Base-by-base conservation (phyloP, 768 basidiomycete genomes). In the Suillus ampliporus region DNA sequence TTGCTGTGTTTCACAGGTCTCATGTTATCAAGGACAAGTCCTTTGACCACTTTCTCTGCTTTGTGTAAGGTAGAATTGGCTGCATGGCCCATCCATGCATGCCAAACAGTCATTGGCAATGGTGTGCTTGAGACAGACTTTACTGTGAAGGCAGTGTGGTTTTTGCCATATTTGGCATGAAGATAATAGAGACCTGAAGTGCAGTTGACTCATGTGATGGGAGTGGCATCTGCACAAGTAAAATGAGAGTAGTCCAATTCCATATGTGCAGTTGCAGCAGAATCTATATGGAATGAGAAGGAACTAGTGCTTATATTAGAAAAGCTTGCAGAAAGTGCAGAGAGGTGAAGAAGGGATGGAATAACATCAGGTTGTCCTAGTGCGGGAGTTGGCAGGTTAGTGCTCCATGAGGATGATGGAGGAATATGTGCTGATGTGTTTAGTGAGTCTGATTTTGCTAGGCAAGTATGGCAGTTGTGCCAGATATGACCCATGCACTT, bases 251-350 rank as follows among this genome's bases (percentile, higher is more conserved):
- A 26, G 19, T 51, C 50, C 9, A n/a, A 51, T 51, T 51, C 50
- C 50, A 51, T 51, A 51, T 34, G 50, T 26, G 23, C 23, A 1
- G 50, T 51, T 51, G 50, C 50, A 51, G 50, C 50, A 26, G 50
- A 51, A 51, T 51, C 50, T 51, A 51, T n/a, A 4, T 51, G 50
- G 34, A 51, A 51, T 17, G 50, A 17, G 23, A 34, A 26, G 21
- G 34, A 51, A 51, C 50, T 51, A 51, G 21, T 26, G 23, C 26
- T 51, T 5, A n/a, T n/a, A 34, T 26, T 26, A 26, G 50, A 51
- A 14, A 51, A 34, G 10, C 50, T 51, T 15, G 50, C 50, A 51
- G 50, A 17, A 7, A 23, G 50, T 51, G 23, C 14, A 19, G 8
- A 14, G 8, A 51, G 7, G 19, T 14, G 26, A n/a, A 51, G 50